Evolutionary conservation across 2,329 filamentous ascomycete genomes (phyloP).

Genomic region (Colletotrichum sp.): DNA sequence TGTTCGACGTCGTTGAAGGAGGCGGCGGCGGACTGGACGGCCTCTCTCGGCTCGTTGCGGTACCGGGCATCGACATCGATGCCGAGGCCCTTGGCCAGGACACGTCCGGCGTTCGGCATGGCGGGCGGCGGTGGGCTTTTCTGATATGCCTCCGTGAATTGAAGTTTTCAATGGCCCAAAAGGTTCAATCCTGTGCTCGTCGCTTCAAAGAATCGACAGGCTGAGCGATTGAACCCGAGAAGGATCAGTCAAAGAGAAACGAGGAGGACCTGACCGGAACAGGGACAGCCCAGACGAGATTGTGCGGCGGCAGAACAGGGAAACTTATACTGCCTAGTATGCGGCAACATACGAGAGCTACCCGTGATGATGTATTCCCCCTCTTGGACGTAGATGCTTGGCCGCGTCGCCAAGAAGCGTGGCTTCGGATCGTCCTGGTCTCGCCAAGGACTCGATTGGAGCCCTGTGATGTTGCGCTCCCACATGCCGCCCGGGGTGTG

Average conservation of each 20-base stretch:
- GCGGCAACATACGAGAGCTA: not conserved
- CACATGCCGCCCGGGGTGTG: slow-evolving; percentile 9
- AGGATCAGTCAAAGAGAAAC: not conserved
- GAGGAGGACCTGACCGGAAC: not conserved
- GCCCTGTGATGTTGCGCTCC: slow-evolving; percentile 7
- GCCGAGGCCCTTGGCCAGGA: slow-evolving; percentile 30
- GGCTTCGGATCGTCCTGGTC: slow-evolving; percentile 19
- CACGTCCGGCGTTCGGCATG: slow-evolving; percentile 26
- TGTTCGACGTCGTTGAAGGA: slow-evolving; percentile 23
- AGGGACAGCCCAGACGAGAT: not conserved
- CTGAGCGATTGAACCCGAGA: not conserved
- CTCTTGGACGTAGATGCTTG: slow-evolving; percentile 14
- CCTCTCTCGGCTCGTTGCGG: slow-evolving; percentile 27
- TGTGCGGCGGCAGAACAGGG: not conserved
- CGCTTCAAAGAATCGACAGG: fast-evolving
- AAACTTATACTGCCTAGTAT: slow-evolving; percentile 9
- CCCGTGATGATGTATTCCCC: slow-evolving; percentile 13
- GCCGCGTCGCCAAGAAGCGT: slow-evolving; percentile 20
- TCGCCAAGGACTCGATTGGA: slow-evolving; percentile 14
- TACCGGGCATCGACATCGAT: slow-evolving; percentile 33
- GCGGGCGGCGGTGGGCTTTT: not conserved
- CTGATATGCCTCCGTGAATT: not conserved
- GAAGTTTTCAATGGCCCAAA: not conserved
- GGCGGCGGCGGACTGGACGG: slow-evolving; percentile 29
- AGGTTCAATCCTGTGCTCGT: not conserved